A percentile compares a stretch with the other conserved stretches of the same genome.
Evolutionary conservation across 352 stramenopile genomes (phyloP).

Genomic region (Peronospora farinosa): DNA sequence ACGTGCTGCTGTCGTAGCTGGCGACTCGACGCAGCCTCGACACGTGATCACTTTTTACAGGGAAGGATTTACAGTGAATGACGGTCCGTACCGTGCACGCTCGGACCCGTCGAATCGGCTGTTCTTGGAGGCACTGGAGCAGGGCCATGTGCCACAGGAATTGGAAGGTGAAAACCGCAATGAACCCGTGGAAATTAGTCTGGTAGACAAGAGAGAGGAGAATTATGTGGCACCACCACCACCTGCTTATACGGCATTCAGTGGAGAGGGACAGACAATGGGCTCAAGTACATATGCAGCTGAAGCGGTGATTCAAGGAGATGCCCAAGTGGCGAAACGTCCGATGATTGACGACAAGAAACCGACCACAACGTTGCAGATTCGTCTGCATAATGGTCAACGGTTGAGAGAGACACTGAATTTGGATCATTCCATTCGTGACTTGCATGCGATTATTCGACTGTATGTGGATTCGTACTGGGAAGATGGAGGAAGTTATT

Average conservation of each 20-base stretch:
- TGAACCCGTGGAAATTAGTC: constrained; percentile 71
- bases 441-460: constrained; percentile 84
- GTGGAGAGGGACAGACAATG: constrained; percentile 77
- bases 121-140: constrained; percentile 80
- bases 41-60: constrained; percentile 84
- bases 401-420: constrained; percentile 82
- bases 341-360: constrained; percentile 82
- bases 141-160: constrained; percentile 64
- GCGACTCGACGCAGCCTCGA: constrained; percentile 23
- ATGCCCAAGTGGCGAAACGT: constrained; percentile 28
- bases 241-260: constrained; percentile 85
- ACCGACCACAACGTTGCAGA: constrained; percentile 83
- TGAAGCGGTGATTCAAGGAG: constrained; percentile 45
- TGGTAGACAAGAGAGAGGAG: constrained; percentile 83
- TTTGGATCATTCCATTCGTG: constrained; percentile 80
- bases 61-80: constrained; percentile 80
- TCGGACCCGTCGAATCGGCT: constrained; percentile 62
- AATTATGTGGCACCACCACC: constrained; percentile 62
- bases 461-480: constrained; percentile 33
- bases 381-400: constrained; percentile 80
- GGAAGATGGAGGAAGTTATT: not conserved
- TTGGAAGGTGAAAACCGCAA: constrained; percentile 62
- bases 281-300: constrained; percentile 40
- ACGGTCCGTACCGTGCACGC: constrained; percentile 66
- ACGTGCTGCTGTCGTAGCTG: constrained; percentile 21